Base-by-base conservation (phyloP, 1,284 basidiomycete species). In the Tetrapyrgos nigripes region DNA sequence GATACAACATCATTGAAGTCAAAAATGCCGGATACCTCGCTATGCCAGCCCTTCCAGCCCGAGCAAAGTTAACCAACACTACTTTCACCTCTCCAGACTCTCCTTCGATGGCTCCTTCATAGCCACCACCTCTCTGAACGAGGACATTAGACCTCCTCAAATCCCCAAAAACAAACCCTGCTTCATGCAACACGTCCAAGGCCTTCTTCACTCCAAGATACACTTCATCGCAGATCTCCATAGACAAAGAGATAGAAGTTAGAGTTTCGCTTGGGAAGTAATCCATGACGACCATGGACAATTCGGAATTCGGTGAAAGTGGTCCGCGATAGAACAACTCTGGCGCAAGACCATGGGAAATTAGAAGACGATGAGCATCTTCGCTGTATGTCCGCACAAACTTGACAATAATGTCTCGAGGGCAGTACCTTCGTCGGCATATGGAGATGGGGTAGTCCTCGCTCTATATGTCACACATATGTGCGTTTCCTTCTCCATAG, bases 51-150 rank as follows among this genome's bases (percentile, higher is more conserved):
- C 35, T 27, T 2, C 52, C 47, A 17, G 48, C 59, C 62, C 59
- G 61, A 37, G 61, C 62, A 61, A 58, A 61, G n/a, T 61, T 59
- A 5, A 63, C 33, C 17, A 61, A 48, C 4, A 48, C 28, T 9
- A 59, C 37, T 17, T 45, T 43, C 24, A 37, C 24, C 27, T 48
- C 45, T 28, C 29, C 11, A 19, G 45, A 24, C 14, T 8, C 8
- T 33, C 31, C 31, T 33, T 33, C 9, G 8, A 8, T 14, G 8
- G 8, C 9, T 33, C 31, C 31, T 33, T 33, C 31, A 8, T 14
- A 8, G 8, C 14, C 31, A n/a, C n/a, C n/a, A n/a, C 53, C 14
- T 55, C 49, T 17, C 47, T 40, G 23, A 10, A 55, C 13, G 56
- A 58, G 58, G 10, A 60, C 46, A 44, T 60, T 60, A 4, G 50